phyloP scores from a whole-genome alignment of 176 grass and related monocot genomes.

The Hordeum marinum region DNA sequence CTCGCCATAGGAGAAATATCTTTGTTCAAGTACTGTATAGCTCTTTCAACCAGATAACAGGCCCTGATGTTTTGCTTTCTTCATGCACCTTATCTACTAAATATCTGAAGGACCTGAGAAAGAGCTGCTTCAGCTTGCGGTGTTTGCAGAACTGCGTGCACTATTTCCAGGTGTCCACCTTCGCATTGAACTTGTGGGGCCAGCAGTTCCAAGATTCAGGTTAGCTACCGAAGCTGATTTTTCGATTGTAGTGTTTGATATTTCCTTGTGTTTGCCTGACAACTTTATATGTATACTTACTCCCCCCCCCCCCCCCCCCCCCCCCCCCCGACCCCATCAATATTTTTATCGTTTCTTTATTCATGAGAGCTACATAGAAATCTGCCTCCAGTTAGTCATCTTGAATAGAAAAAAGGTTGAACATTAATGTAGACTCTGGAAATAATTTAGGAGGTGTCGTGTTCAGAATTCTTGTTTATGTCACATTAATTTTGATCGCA shows the following conservation, averaged over 20 bases:
- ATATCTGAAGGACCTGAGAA: conserved; percentile 81
- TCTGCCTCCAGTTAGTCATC: no score
- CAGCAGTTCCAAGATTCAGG: conserved; percentile 79
- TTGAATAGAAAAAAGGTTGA: no score
- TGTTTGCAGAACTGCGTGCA: conserved; percentile 72
- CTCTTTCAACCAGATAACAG: conserved; percentile 8
- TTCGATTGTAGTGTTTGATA: background rate
- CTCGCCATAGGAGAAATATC: background rate
- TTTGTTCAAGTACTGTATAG: background rate
- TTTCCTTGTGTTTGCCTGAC: background rate
- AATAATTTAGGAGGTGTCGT: no score
- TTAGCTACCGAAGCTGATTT: conserved; percentile 16
- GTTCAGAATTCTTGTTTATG: no score
- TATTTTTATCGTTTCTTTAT: background rate
- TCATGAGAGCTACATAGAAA: background rate
- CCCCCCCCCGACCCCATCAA: no score
- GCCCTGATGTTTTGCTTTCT: conserved; percentile 8
- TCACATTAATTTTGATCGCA: no score
- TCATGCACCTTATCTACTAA: background rate
- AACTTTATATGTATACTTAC: background rate
- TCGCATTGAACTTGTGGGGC: conserved; percentile 73
- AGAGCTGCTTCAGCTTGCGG: conserved; percentile 64
- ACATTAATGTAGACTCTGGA: no score
- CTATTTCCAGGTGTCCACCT: conserved; percentile 71
- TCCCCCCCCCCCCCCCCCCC: no score